A percentile compares a stretch with the other conserved stretches of the same genome.
Conservation (phyloP, 768 basidiomycete genomes). For the Suillus decipiens region DNA sequence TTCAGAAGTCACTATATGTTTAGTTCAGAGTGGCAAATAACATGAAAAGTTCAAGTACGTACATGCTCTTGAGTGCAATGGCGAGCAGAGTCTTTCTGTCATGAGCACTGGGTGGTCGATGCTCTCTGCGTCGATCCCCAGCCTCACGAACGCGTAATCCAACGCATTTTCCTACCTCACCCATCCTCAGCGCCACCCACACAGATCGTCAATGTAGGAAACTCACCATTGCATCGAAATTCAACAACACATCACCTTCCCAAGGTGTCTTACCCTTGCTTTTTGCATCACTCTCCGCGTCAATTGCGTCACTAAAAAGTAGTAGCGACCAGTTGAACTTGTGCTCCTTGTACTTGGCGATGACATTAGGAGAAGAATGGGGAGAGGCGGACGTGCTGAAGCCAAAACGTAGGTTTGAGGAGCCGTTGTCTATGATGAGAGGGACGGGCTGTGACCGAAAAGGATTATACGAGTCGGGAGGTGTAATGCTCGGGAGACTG, state of each 20-base stretch:
- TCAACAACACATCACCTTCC: slow-evolving; percentile 92
- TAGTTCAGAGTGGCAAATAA: background rate
- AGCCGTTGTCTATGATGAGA: slow-evolving; percentile 88
- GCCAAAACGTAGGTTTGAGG: slow-evolving; percentile 80
- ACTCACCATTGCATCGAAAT: slow-evolving; percentile 91
- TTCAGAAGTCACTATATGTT: slow-evolving; percentile 80
- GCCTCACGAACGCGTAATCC: slow-evolving; percentile 86
- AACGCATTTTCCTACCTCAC: slow-evolving; percentile 82
- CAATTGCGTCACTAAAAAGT: slow-evolving; percentile 86
- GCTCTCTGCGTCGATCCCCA: slow-evolving; percentile 76
- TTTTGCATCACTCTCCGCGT: slow-evolving; percentile 82
- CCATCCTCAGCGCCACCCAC: slow-evolving; percentile 8
- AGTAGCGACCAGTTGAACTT: slow-evolving; percentile 79
- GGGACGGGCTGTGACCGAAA: slow-evolving; percentile 57
- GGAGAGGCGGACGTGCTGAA: slow-evolving; percentile 66
- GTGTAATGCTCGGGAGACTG: slow-evolving; percentile 35
- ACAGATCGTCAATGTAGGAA: background rate
- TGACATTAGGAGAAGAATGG: slow-evolving; percentile 63
- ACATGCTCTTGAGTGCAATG: slow-evolving; percentile 86
- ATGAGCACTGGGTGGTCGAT: slow-evolving; percentile 90
- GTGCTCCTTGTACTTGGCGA: slow-evolving; percentile 90
- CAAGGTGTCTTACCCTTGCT: slow-evolving; percentile 80
- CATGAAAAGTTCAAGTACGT: slow-evolving; percentile 29
- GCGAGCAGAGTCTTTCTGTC: slow-evolving; percentile 89
- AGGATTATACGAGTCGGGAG: slow-evolving; percentile 48